Conservation (phyloP, 2,329 filamentous ascomycete genomes). For the Trichoderma sp. region DNA sequence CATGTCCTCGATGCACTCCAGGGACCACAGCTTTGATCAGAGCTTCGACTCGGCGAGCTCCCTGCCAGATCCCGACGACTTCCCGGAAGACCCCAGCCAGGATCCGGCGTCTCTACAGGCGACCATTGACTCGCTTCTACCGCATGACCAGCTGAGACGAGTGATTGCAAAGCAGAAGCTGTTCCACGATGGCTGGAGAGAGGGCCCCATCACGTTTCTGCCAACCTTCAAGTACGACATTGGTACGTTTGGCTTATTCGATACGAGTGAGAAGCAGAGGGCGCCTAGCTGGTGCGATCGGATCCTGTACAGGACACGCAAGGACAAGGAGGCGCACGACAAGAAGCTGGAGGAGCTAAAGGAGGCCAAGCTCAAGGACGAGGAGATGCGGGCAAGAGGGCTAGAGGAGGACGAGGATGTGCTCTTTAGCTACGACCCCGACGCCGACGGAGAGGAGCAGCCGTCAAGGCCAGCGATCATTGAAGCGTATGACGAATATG, state of each 20-base stretch:
- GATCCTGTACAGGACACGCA: conserved; percentile 80
- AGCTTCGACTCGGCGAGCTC: conserved; percentile 47
- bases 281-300: conserved; percentile 97
- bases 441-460: conserved; percentile 63
- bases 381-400: conserved; percentile 81
- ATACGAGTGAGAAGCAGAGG: conserved; percentile 91
- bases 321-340: conserved; percentile 68
- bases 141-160: conserved; percentile 82
- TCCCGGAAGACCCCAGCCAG: conserved; percentile 66
- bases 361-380: conserved; percentile 70
- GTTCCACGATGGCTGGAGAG: conserved; percentile 89
- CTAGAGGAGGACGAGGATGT: conserved; percentile 81
- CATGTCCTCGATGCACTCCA: conserved; percentile 40
- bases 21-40: conserved; percentile 43
- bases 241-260: conserved; percentile 88
- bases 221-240: conserved; percentile 98
- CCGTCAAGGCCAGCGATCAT: conserved; percentile 39
- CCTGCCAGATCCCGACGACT: conserved; percentile 67
- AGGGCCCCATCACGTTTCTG: conserved; percentile 84
- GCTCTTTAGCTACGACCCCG: conserved; percentile 87
- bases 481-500: conserved; percentile 61
- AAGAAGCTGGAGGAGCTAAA: conserved; percentile 64
- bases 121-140: conserved; percentile 81
- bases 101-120: conserved; percentile 88
- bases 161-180: conserved; percentile 75